These are phyloP conservation scores for Dendrobium chrysotoxum DNA, from an alignment of 106 monocot genomes.

Conservation along the genomic window DNA sequence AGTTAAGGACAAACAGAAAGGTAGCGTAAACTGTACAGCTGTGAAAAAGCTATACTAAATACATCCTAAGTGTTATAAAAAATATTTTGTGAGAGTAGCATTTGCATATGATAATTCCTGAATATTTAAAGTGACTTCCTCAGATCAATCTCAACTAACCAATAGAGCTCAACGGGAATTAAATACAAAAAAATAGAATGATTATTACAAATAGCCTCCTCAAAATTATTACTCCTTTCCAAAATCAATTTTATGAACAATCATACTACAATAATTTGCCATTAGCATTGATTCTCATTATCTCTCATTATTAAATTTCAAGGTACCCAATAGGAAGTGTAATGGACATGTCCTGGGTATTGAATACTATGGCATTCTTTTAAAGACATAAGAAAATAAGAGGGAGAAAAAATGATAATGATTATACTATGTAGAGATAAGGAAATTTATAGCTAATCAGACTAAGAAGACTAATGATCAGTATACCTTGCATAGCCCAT, in stretches of 20 bases:
- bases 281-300: neutral
- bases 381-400: neutral
- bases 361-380: neutral
- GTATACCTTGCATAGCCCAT: conserved; percentile 91
- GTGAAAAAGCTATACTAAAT: neutral
- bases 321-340: neutral
- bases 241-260: neutral
- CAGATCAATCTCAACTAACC: neutral
- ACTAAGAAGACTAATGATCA: neutral
- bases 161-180: neutral
- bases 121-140: neutral
- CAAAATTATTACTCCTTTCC: neutral
- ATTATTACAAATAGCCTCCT: neutral
- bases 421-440: neutral
- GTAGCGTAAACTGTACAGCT: neutral
- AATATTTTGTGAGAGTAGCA: neutral
- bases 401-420: neutral
- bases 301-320: neutral
- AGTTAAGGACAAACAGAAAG: neutral
- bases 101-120: neutral
- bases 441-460: neutral
- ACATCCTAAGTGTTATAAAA: neutral
- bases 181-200: neutral
- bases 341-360: neutral
- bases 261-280: neutral